Evolutionary conservation across 306 rosid genomes (phyloP), one percentile per base, ranked within the genome.

Genomic region (Rubus idaeus): DNA sequence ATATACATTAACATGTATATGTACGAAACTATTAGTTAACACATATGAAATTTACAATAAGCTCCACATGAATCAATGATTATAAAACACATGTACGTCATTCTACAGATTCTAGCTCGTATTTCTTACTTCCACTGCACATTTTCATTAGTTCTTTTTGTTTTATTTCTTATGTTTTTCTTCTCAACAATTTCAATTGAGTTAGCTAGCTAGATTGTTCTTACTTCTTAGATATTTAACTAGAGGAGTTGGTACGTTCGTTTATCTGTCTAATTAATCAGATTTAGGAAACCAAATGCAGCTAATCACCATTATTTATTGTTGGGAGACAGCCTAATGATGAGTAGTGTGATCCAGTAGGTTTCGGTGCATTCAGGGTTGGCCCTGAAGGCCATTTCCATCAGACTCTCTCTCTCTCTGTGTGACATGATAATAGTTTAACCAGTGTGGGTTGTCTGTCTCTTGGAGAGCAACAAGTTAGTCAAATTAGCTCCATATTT

Each of bases 391-490:
- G n/a, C n/a, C n/a, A n/a, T n/a, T n/a, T n/a, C n/a, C n/a, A n/a
- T n/a, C n/a, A n/a, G n/a, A n/a, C n/a, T 12, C 35, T 30, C 35
- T 30, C 35, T 30, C 35, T 30, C 35, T 30, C 35, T 30, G 2
- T 1, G 35, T 56, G 52, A 73, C 66, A 72, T 39, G 26, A 51
- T 50, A 42, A 51, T 61, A 55, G 40, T 40, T 57, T 44, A 10
- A 13, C 61, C 52, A 53, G 74, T 70, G 66, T 42, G 30, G 37
- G 60, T 39, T 79, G 78, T 79, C 79, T 35, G 78, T 79, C 79
- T 35, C 73, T 76, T 41, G 50, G 73, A 70, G 41, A 67, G 84
- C 74, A 79, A 65, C 70, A 71, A 71, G 42, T 79, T 16, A 45
- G 64, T 74, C 75, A 61, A 53, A 50, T 41, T n/a, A 10, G 35